Evolutionary conservation across 2,329 filamentous ascomycete species (phyloP), one percentile per base, ranked within the genome.

Genomic region (Aspergillus sp.): DNA sequence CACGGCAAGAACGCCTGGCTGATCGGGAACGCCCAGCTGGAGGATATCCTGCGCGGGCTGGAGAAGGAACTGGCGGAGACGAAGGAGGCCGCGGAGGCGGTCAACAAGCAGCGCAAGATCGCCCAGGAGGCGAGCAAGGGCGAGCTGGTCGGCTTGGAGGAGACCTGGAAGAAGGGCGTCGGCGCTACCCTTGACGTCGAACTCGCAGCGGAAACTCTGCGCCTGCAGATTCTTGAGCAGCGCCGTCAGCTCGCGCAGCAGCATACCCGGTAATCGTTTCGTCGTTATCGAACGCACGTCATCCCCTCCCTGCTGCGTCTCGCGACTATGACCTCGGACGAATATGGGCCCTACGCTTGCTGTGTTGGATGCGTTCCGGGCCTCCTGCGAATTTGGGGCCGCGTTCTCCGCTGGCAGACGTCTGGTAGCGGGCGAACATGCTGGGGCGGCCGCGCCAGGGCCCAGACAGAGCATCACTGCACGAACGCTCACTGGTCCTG

Each of bases 1-100:
- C 87, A 87, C 71, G 94, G 93, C 60, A 90, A 90, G 74, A 96
- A 96, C 71, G 88, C 90, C 9, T 97, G 94, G 93, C 79, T 99
- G 50, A 81, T 96, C 7, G 84, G 84, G 5, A 99, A 99, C 71
- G 84, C 87, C 62, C 85, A 89, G 60, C 72, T 91, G 17, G 93
- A 97, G 73, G 83, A 84, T 41, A 81, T 90, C 40, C 72, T 95
- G 47, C 80, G 81, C 47, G 71, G 71, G 11, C 66, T 95, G 21
- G 93, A 97, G 78, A 78, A 78, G 42, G 91, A 96, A 64, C 78
- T 97, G 46, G 86, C 84, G 13, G 80, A 78, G 36, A 76, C 82
- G 17, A 87, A 86, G 69, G 78, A 81, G 53, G 84, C 88, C 59
- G 81, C 91, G 45, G 91, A 97, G 67, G 69, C 82, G 34, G 78